A percentile compares a stretch with the other conserved stretches of the same genome.
These are phyloP conservation scores for Trametes villosa DNA, from an alignment of 768 basidiomycete species.

Conservation along the genomic window DNA sequence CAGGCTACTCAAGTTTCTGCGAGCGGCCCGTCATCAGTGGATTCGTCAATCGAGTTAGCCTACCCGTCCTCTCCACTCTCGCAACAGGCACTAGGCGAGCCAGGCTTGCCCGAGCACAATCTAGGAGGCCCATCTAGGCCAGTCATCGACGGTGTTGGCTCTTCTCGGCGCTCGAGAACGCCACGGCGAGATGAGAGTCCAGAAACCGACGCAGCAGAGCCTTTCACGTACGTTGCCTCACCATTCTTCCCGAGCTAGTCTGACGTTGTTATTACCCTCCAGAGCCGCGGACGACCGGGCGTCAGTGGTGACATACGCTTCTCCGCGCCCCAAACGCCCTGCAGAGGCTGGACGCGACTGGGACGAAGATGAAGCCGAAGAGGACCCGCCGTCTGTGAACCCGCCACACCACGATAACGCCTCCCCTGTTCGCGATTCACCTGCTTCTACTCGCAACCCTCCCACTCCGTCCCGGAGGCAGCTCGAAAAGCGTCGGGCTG, in stretches of 20 bases:
- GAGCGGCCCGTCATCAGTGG: too few relatives aligned
- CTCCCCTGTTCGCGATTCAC: background rate
- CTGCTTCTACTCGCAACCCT: conserved; percentile 10
- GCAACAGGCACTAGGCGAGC: background rate
- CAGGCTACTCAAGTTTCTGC: background rate
- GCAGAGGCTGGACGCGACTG: background rate
- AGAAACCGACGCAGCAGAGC: background rate
- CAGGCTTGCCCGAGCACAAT: background rate
- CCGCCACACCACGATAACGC: background rate
- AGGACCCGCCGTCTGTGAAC: background rate
- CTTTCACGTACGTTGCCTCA: background rate
- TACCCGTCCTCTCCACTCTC: background rate
- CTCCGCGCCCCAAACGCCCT: background rate
- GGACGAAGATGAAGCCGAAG: background rate
- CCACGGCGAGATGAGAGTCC: background rate
- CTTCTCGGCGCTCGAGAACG: background rate
- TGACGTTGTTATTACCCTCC: background rate
- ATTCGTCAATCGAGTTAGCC: background rate
- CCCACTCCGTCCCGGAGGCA: background rate
- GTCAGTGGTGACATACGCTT: conserved; percentile 7
- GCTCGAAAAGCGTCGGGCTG: conserved; percentile 1
- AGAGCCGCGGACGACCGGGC: conserved; percentile 2
- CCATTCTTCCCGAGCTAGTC: background rate
- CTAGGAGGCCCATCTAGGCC: background rate
- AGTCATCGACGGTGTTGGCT: background rate